A percentile compares a stretch with the other conserved stretches of the same genome.
Evolutionary conservation across 2,329 filamentous ascomycete genomes (phyloP).

Genomic region (Cordyceps pruinosa): DNA sequence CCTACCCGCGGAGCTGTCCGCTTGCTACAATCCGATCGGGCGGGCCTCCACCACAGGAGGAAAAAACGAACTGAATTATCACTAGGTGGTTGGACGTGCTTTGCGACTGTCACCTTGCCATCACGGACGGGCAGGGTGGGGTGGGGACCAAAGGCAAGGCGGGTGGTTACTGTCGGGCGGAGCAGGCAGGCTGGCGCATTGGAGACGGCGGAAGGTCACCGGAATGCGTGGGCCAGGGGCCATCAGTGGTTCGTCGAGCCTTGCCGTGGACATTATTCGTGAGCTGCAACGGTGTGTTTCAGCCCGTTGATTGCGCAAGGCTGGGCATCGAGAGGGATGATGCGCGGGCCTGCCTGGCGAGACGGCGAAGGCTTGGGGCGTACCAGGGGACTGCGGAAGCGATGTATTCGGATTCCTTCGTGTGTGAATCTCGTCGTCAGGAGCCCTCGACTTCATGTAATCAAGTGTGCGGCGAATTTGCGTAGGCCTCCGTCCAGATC

Average conservation of each 20-base stretch:
- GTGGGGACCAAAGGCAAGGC: too few species aligned
- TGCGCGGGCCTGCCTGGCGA: not conserved
- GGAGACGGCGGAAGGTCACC: not conserved
- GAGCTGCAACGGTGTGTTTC: not conserved
- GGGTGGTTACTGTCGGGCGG: constrained; percentile 4
- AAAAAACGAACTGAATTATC: not conserved
- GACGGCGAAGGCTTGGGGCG: not conserved
- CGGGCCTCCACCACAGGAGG: not conserved
- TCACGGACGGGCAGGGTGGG: constrained; percentile 6
- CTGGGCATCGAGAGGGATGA: too few species aligned
- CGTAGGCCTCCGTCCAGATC: too few species aligned
- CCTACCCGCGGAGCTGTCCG: not conserved
- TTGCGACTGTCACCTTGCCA: constrained; percentile 13
- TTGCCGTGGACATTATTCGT: not conserved
- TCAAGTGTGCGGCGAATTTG: too few species aligned
- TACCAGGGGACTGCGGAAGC: not conserved
- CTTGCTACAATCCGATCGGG: constrained; percentile 7
- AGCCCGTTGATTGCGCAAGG: not conserved
- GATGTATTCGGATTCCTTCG: too few species aligned
- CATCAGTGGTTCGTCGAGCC: not conserved
- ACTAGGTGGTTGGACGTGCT: not conserved
- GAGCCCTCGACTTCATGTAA: too few species aligned
- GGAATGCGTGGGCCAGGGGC: too few species aligned
- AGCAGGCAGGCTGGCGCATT: not conserved
- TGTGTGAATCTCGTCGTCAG: too few species aligned